Evolutionary conservation across 2,329 filamentous ascomycete genomes (phyloP), one percentile per base, ranked within the genome.

Genomic region (Venturia carpophila): DNA sequence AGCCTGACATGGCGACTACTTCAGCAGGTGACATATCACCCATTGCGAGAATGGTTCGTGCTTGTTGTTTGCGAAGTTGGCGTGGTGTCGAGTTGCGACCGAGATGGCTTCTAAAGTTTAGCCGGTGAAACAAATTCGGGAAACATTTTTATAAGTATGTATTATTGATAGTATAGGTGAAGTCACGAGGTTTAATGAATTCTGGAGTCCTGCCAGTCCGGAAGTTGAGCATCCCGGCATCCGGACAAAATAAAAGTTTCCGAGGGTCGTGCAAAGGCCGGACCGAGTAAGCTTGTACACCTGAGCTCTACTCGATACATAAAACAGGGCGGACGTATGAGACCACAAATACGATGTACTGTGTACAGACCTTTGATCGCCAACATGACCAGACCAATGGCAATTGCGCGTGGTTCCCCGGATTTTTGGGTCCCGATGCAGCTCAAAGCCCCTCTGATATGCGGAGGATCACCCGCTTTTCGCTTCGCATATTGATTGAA

Each of bases 281-380:
- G 52, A 58, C 52, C 52, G 52, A 37, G 52, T 24, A 27, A 58
- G 52, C 52, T 58, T 37, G 52, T 58, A n/a, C 52, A 17, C 24
- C 15, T 58, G 52, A 58, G 52, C 52, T 58, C 52, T 37, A 34
- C 30, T 34, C 30, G 37, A 34, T 17, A 34, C 27, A 37, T 27
- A 58, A n/a, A 37, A 58, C 52, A 37, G 19, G 52, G 27, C 30
- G 5, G 11, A 27, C 52, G 27, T 58, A 11, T 2, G 52, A 37
- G 52, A 13, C 52, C 5, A 58, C 52, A 34, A 34, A 34, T 34
- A 34, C 6, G 30, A 34, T 34, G 30, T 34, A 34, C 30, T 34
- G 30, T 34, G 19, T 37, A 4, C 13, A 37, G 3, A 37, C 5
- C 21, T 37, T 58, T 34, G 27, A 55, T 55, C 10, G 24, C 17